Percentiles rank a stretch among this genome's conserved stretches.
phyloP scores from a whole-genome alignment of 164 flowering plant species.

The Buxus sempervirens region DNA sequence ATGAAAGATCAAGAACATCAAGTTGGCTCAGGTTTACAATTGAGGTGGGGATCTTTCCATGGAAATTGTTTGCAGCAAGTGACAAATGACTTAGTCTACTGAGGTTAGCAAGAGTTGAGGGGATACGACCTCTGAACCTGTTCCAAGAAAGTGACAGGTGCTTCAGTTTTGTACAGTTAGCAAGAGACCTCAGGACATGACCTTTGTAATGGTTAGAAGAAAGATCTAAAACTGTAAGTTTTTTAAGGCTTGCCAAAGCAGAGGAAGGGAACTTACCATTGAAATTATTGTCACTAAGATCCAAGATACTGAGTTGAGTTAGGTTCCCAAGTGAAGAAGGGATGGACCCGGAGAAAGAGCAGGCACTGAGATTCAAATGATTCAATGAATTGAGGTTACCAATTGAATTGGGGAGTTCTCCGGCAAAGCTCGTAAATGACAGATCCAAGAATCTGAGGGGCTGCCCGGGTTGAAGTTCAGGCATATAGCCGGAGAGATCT shows the following conservation, averaged over 20 bases:
- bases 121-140: no score
- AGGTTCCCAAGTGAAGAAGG: conserved; percentile 14
- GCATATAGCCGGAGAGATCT: neutral
- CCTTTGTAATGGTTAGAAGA: no score
- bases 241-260: neutral
- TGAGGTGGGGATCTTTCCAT: no score
- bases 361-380: neutral
- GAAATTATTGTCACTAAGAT: neutral
- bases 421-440: neutral
- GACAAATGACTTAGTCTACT: no score
- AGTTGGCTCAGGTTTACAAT: no score
- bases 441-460: neutral
- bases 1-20: no score
- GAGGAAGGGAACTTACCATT: neutral
- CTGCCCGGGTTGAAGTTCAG: conserved; percentile 6
- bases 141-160: neutral
- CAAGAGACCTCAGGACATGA: no score
- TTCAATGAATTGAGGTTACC: conserved; percentile 10
- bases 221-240: neutral
- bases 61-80: no score
- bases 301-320: neutral
- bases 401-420: conserved; percentile 7
- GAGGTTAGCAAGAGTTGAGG: no score
- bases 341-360: conserved; percentile 7
- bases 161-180: no score